Percentiles rank a stretch among this genome's conserved stretches.
phyloP scores from a whole-genome alignment of 805 yeast genomes.

The Wickerhamomyces canadensis region DNA sequence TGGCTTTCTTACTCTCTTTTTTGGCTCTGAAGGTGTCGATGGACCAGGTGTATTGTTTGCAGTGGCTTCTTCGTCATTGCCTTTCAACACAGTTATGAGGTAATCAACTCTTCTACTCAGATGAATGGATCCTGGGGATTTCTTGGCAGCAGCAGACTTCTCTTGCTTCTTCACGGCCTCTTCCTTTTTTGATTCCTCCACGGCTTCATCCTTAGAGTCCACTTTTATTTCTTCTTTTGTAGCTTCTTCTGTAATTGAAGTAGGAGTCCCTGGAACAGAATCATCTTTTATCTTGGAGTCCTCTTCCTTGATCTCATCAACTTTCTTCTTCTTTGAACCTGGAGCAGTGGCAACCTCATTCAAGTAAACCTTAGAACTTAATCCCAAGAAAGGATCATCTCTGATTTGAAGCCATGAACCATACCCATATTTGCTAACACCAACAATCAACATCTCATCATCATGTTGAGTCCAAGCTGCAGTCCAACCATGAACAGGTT shows the following conservation, averaged over 20 bases:
- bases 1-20: constrained; percentile 24
- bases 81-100: constrained; percentile 63
- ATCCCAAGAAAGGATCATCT: constrained; percentile 88
- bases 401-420: constrained; percentile 93
- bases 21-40: constrained; percentile 23
- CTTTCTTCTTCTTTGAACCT: constrained; percentile 27
- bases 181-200: constrained; percentile 11
- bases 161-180: constrained; percentile 15
- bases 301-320: constrained; percentile 26
- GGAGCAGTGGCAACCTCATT: constrained; percentile 37
- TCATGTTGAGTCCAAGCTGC: constrained; percentile 81
- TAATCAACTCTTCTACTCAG: constrained; percentile 89
- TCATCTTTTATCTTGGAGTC: constrained; percentile 4
- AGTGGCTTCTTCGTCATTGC: constrained; percentile 37
- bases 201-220: neutral
- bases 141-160: constrained; percentile 35
- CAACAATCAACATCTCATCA: constrained; percentile 82
- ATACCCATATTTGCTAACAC: constrained; percentile 88
- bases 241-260: no score
- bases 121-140: constrained; percentile 89
- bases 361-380: constrained; percentile 79
- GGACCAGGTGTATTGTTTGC: constrained; percentile 25
- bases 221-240: neutral
- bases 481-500: constrained; percentile 86
- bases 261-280: neutral